Evolutionary conservation across 164 flowering plant species (phyloP), one percentile per base, ranked within the genome.

Genomic region (Taxillus chinensis): DNA sequence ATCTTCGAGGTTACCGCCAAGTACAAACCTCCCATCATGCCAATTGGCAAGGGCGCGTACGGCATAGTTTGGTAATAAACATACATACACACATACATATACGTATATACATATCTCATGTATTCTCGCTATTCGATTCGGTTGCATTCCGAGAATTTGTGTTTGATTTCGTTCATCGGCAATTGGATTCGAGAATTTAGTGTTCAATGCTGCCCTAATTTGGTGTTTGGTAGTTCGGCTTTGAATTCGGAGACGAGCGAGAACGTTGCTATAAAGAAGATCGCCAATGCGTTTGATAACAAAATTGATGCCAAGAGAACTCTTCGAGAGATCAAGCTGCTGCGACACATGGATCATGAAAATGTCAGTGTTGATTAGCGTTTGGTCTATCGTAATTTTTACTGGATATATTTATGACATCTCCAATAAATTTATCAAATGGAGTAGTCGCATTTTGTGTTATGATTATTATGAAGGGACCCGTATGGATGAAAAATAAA

Each of bases 321-420:
- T 15, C 81, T 90, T 46, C 83, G 98, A 5, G 98, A 92, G 79
- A 92, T 92, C 68, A 92, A 90, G 84, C 86, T 92, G 57, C 88
- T 92, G 58, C 86, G 96, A 3, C 96, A 92, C 57, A 83, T 92
- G 98, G 98, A 92, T 77, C 98, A 92, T 80, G 98, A 92, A 86
- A 92, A 92, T 73, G 98, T 92, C 69, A 75, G 96, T 80, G 74
- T 27, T 27, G 27, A 27, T 27, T 27, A 27, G 0, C 27, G 27
- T 27, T 27, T 27, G 27, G 27, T 27, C 27, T 27, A 27, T 27
- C 2, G 27, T 27, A 27, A 27, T 27, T 27, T 27, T 27, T 27
- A 27, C 27, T 27, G 27, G 27, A 27, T 27, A 27, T n/a, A n/a
- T n/a, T n/a, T n/a, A n/a, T n/a, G n/a, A 27, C 27, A 27, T 27